Evolutionary conservation across 495 filamentous ascomycete genomes (phyloP), one percentile per base, ranked within the genome.

Genomic region (Thozetella sp.): DNA sequence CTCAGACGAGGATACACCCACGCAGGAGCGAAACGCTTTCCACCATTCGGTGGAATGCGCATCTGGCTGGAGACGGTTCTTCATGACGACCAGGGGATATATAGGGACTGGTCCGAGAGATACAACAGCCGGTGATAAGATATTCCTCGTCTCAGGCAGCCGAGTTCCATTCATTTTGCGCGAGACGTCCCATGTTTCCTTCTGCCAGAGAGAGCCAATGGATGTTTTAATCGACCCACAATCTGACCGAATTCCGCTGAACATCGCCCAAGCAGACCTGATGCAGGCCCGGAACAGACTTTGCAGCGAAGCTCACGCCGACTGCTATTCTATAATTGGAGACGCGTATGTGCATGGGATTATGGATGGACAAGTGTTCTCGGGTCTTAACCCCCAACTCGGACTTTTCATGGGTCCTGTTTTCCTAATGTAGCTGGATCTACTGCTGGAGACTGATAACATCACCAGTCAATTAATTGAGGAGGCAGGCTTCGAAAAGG

Each of bases 291-390:
- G 57, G 50, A 17, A 9, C 26, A 19, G 17, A 53, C 22, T 37
- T 11, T 59, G 57, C 57, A 59, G 50, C 20, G 23, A 25, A 15
- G 0, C 23, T 13, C 57, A 59, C 26, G 3, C 2, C 50, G 26
- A 53, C 3, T 22, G 48, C 19, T 69, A 59, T 54, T 19, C 37
- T 4, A n/a, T 72, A 22, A 59, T 72, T 40, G 69, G 69, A 4
- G 67, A 69, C 46, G 65, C 54, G 3, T 72, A 72, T 58, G 54
- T 72, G 22, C 66, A 72, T 55, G 67, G 63, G 0, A 58, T 62
- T 50, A 69, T 73, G 64, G 17, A 64, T 45, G 69, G 69, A 3
- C 53, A 71, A 25, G 66, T 3, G 51, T n/a, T n/a, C n/a, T n/a
- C n/a, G n/a, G n/a, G n/a, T n/a, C n/a, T n/a, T n/a, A n/a, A n/a